These are phyloP conservation scores for Cordyceps farinosa DNA, from an alignment of 2,329 filamentous ascomycete species.

Conservation along the genomic window DNA sequence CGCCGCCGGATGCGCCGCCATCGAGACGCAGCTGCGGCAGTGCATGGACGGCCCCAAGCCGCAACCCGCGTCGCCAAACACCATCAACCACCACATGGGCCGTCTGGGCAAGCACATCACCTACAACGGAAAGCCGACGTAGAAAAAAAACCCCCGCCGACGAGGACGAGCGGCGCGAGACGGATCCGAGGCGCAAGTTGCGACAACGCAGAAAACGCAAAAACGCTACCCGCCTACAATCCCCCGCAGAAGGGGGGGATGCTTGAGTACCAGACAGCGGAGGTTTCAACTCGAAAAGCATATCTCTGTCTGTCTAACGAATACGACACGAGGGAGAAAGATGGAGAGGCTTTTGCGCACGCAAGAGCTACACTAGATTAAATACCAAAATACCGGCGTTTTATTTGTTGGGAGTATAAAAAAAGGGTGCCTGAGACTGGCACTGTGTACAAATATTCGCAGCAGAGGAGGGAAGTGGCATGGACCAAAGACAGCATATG, in stretches of 20 bases:
- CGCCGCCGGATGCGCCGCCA: conserved; percentile 52
- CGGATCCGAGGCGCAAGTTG: no score
- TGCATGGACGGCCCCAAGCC: conserved; percentile 77
- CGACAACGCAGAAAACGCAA: background rate
- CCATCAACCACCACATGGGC: conserved; percentile 88
- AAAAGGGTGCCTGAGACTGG: background rate
- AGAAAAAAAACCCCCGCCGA: background rate
- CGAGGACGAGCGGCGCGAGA: no score
- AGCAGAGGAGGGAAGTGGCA: background rate
- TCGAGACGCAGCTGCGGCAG: conserved; percentile 58
- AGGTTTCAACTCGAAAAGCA: no score
- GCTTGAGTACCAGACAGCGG: background rate
- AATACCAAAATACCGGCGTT: background rate
- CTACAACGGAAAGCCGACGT: conserved; percentile 36
- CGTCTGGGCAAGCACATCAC: conserved; percentile 72
- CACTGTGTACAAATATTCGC: conserved; percentile 10
- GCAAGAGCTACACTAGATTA: background rate
- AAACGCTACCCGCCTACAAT: no score
- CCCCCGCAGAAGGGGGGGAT: background rate
- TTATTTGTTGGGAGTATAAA: background rate
- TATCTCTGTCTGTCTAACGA: no score
- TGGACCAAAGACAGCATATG: background rate
- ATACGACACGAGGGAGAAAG: background rate
- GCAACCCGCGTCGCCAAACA: conserved; percentile 54
- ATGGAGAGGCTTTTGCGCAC: background rate